Conservation (phyloP, 495 filamentous ascomycete species). For the Lophiostoma macrostomum region DNA sequence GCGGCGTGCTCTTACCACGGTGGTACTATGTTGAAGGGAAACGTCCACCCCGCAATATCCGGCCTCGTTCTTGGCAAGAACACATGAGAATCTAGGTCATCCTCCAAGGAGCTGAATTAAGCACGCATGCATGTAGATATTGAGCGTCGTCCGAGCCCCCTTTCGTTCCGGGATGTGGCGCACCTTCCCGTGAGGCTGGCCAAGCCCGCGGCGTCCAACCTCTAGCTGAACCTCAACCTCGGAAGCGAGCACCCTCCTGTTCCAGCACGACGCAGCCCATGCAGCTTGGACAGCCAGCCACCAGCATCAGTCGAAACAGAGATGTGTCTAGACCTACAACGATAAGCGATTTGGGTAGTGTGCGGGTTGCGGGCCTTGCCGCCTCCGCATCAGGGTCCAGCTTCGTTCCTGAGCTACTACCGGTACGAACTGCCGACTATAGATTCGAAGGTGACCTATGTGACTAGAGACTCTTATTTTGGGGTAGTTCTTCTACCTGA, state of each 20-base stretch:
- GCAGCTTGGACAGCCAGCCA: conserved; percentile 8
- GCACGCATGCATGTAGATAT: neutral
- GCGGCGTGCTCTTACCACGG: neutral
- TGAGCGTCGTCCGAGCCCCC: neutral
- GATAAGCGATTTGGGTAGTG: neutral
- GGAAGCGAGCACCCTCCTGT: neutral
- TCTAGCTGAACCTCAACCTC: conserved; percentile 2
- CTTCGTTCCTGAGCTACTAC: neutral
- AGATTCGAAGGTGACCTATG: no score
- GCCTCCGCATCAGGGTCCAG: neutral
- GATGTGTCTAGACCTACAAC: neutral
- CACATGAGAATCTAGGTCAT: no score
- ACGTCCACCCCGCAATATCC: no score
- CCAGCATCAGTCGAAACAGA: neutral
- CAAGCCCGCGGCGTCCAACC: neutral
- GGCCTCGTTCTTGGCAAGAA: no score
- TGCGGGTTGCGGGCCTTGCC: conserved; percentile 6
- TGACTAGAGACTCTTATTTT: no score
- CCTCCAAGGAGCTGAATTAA: no score
- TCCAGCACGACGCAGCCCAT: neutral
- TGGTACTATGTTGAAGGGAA: no score
- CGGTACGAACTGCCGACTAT: no score
- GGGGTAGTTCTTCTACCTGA: no score
- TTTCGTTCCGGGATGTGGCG: neutral
- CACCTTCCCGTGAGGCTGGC: conserved; percentile 3